Evolutionary conservation across 164 flowering plant genomes (phyloP), one percentile per base, ranked within the genome.

Genomic region (Litsea cubeba): DNA sequence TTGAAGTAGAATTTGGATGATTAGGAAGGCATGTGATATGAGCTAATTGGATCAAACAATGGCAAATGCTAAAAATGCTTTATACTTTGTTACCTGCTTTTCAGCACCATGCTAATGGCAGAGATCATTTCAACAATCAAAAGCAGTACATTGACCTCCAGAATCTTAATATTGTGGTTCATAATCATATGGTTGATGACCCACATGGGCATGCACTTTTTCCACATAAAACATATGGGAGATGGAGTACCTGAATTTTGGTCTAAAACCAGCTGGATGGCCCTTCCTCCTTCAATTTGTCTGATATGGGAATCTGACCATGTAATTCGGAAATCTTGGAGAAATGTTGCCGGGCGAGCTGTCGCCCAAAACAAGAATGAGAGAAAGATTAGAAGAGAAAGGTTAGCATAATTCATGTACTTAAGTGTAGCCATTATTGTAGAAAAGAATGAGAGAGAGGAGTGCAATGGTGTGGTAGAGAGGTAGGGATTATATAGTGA

Each of bases 231-330:
- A 25, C 28, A 15, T 54, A 23, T 15, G 10, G 26, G 12, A 17
- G 74, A 81, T 84, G 86, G 74, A 86, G 30, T 76, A 89, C 94
- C 94, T 74, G 96, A 91, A 72, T 69, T 82, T 78, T 82, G 97
- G 82, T 94, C 98, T 4, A 94, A 89, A 69, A 81, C 58, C 15
- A 92, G 87, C 69, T 91, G 97, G 57, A 94, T 90, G 78, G 94
- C 85, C 51, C 72, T 84, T 2, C 98, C 97, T 17, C 90, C 92
- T 10, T 88, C 85, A 54, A 87, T 50, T 72, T 87, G 91, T 80
- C 75, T 85, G 80, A 94, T 81, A 72, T 94, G 98, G 65, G 82
- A 75, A 51, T 92, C 92, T 2, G 97, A 74, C 98, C 98, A 94
- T 0, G 97, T 87, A 76, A 89, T 73, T 7, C 76, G 80, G 70